phyloP scores from a whole-genome alignment of 495 filamentous ascomycete genomes.

The Paragyromitra xinjiangensis region DNA sequence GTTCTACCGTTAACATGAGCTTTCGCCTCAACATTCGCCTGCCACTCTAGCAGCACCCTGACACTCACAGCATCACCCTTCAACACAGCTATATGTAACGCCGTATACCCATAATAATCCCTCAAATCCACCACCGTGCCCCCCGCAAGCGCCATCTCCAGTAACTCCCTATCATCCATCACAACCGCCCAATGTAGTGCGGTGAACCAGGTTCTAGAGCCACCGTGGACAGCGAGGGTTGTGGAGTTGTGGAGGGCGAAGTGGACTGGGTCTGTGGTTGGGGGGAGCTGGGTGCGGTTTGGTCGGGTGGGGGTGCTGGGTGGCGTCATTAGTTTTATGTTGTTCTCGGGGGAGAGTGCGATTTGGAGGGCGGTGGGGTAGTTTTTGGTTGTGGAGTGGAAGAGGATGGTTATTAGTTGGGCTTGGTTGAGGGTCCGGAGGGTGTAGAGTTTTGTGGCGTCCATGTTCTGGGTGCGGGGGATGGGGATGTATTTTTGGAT shows the following conservation, averaged over 20 bases:
- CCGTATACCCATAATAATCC: conserved; percentile 1
- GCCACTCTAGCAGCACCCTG: not conserved
- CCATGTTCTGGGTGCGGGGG: not conserved
- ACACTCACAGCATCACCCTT: not conserved
- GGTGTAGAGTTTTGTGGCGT: not conserved
- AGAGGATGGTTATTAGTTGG: not conserved
- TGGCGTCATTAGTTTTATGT: too few species aligned
- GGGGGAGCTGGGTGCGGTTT: not conserved
- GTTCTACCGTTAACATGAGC: not conserved
- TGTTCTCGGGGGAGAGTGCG: too few species aligned
- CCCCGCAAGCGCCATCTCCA: not conserved
- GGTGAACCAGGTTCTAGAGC: conserved; percentile 9
- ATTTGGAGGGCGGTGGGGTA: not conserved
- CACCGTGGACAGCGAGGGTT: conserved; percentile 5
- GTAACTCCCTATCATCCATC: not conserved
- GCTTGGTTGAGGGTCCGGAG: not conserved
- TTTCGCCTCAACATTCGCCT: conserved; percentile 1
- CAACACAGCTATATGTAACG: not conserved
- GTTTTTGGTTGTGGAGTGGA: not conserved
- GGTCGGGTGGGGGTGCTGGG: not conserved
- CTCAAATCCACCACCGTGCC: not conserved
- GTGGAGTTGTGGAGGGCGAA: not conserved
- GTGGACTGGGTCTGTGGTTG: not conserved
- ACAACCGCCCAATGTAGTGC: conserved; percentile 18
- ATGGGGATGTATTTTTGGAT: not conserved